Evolutionary conservation across 1,284 basidiomycete species (phyloP).

Genomic region (Omphalotus olearius): DNA sequence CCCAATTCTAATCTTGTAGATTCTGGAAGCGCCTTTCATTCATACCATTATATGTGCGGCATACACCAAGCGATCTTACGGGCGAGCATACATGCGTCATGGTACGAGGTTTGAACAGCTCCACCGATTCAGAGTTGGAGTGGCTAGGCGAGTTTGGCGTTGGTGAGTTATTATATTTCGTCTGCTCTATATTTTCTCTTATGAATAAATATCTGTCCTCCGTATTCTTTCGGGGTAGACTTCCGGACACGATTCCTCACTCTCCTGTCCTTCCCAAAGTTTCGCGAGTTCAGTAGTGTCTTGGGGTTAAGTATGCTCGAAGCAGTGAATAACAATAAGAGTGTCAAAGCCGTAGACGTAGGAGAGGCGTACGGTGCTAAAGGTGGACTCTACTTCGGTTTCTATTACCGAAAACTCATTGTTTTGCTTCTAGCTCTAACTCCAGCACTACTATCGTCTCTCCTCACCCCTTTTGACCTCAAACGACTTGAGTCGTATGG

Average conservation of each 20-base stretch:
- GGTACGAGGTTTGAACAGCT: constrained; percentile 76
- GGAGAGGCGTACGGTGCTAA: constrained; percentile 29
- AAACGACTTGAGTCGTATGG: constrained; percentile 95
- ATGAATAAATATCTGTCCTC: too few species aligned
- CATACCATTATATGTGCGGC: constrained; percentile 89
- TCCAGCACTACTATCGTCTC: constrained; percentile 67
- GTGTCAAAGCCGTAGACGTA: constrained; percentile 50
- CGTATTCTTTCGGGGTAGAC: too few species aligned
- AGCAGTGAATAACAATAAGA: constrained; percentile 58
- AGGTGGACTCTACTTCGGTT: constrained; percentile 28
- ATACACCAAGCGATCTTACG: constrained; percentile 92
- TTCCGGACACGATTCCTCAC: constrained; percentile 90
- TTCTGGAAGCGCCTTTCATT: constrained; percentile 98
- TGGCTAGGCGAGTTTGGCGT: constrained; percentile 92
- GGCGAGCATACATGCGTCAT: constrained; percentile 97
- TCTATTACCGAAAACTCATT: not conserved
- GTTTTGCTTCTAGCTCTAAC: constrained; percentile 38
- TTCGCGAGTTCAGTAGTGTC: constrained; percentile 88
- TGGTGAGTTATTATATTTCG: constrained; percentile 45
- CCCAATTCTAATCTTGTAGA: constrained; percentile 28
- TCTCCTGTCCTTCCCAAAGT: constrained; percentile 84
- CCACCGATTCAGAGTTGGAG: constrained; percentile 55
- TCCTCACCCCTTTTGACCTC: constrained; percentile 91
- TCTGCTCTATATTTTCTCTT: constrained; percentile 1
- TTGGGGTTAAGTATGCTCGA: constrained; percentile 88